phyloP scores from a whole-genome alignment of 1,284 basidiomycete genomes.

The Ustilago tritici region DNA sequence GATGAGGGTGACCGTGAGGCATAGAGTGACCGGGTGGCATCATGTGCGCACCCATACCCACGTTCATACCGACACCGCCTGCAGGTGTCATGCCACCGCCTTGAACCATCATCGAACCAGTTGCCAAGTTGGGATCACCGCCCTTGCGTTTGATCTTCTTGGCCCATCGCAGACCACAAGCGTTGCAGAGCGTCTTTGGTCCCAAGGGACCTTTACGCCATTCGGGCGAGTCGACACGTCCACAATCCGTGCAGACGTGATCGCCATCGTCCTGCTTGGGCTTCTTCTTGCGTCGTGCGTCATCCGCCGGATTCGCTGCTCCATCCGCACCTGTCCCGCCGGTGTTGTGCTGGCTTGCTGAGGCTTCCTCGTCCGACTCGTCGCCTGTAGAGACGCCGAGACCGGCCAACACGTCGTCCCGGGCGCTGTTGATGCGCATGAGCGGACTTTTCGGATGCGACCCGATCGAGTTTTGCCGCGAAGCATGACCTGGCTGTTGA shows the following conservation, averaged over 20 bases:
- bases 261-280: constrained; percentile 61
- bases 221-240: constrained; percentile 66
- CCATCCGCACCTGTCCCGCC: constrained; percentile 18
- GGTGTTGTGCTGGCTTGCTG: constrained; percentile 14
- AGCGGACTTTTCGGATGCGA: constrained; percentile 48
- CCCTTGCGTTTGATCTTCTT: constrained; percentile 66
- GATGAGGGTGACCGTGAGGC: constrained; percentile 39
- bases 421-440: constrained; percentile 36
- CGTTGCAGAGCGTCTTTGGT: constrained; percentile 65
- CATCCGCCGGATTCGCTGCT: constrained; percentile 23
- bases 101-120: constrained; percentile 34
- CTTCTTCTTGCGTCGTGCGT: constrained; percentile 56
- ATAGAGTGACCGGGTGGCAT: constrained; percentile 30
- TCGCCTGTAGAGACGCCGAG: constrained; percentile 40
- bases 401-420: constrained; percentile 40
- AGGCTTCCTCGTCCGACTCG: constrained; percentile 45
- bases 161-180: constrained; percentile 67
- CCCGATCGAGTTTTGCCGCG: constrained; percentile 42
- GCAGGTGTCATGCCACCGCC: constrained; percentile 29
- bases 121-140: constrained; percentile 53
- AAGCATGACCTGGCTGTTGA: constrained; percentile 19
- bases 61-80: constrained; percentile 29
- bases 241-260: constrained; percentile 67
- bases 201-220: constrained; percentile 67
- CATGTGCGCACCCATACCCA: constrained; percentile 30